These are phyloP conservation scores for Hypoxylon lenormandii DNA, from an alignment of 495 filamentous ascomycete genomes.

Conservation along the genomic window DNA sequence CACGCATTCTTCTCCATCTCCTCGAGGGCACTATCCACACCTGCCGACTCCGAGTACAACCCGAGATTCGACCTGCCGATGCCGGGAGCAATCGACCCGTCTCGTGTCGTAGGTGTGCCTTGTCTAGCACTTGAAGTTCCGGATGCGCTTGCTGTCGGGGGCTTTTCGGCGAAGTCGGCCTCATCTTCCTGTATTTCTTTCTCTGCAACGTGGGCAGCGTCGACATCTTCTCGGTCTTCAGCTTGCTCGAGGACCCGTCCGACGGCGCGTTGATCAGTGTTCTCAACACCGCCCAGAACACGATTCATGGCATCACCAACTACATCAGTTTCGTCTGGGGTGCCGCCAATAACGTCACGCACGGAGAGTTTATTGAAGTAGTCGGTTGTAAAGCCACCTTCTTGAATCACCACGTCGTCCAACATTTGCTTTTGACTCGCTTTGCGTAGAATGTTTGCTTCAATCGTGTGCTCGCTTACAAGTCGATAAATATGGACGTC, in stretches of 20 bases:
- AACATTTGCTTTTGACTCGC: conserved; percentile 97
- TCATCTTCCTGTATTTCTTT: conserved; percentile 90
- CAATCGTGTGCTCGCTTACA: conserved; percentile 96
- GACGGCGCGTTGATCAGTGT: conserved; percentile 59
- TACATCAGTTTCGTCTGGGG: conserved; percentile 62
- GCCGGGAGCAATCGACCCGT: conserved; percentile 54
- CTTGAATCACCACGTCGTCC: conserved; percentile 97
- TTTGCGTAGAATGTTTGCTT: conserved; percentile 97
- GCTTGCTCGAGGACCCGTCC: conserved; percentile 81
- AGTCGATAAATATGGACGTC: conserved; percentile 99
- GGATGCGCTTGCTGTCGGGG: conserved; percentile 60
- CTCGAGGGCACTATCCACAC: conserved; percentile 56
- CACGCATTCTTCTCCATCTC: conserved; percentile 66
- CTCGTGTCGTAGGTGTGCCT: conserved; percentile 62
- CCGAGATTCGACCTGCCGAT: conserved; percentile 56
- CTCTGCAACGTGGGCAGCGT: conserved; percentile 85
- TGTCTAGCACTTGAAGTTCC: conserved; percentile 58
- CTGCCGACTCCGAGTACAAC: conserved; percentile 54
- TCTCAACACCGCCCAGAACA: conserved; percentile 73
- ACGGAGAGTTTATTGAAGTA: conserved; percentile 87
- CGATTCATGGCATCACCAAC: conserved; percentile 83
- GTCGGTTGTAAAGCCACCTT: conserved; percentile 97
- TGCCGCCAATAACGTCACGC: conserved; percentile 72
- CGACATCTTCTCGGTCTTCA: conserved; percentile 91
- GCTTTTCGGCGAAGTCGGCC: conserved; percentile 87